Evolutionary conservation across 352 stramenopile genomes (phyloP).

Genomic region (Halophytophthora polymorphica): DNA sequence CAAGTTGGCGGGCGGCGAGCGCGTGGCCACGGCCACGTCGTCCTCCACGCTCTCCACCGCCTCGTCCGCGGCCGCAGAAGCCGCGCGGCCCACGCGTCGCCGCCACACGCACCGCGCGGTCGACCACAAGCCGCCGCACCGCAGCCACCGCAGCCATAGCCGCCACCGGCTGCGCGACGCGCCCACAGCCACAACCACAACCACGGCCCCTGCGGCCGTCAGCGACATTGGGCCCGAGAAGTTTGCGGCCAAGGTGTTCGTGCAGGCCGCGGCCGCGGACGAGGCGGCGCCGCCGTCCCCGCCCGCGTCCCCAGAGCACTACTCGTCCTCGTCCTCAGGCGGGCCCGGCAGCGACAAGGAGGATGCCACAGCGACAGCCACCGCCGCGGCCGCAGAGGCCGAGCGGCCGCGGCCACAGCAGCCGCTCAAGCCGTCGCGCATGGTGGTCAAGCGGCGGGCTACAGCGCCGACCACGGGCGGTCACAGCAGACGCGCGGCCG

Average conservation of each 20-base stretch:
- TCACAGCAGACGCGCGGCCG: constrained; percentile 8
- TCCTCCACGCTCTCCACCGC: constrained; percentile 34
- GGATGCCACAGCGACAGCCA: constrained; percentile 18
- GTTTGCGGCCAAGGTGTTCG: constrained; percentile 38
- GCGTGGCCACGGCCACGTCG: constrained; percentile 21
- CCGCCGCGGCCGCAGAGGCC: constrained; percentile 4
- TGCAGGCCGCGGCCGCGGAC: constrained; percentile 7
- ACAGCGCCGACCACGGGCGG: constrained; percentile 21
- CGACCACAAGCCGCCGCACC: constrained; percentile 10
- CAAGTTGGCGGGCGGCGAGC: constrained; percentile 28
- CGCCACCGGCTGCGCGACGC: constrained; percentile 9
- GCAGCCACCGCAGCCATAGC: constrained; percentile 11
- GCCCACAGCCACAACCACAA: not conserved
- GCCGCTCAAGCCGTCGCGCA: constrained; percentile 41
- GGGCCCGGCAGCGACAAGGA: constrained; percentile 47
- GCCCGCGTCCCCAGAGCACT: constrained; percentile 21
- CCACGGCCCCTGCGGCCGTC: not conserved
- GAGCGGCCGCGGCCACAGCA: constrained; percentile 21
- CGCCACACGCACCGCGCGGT: constrained; percentile 17
- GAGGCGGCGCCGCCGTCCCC: constrained; percentile 7
- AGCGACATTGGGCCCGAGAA: constrained; percentile 40
- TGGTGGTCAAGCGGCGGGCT: constrained; percentile 47
- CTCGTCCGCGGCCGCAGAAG: constrained; percentile 21
- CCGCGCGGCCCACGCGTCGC: constrained; percentile 7
- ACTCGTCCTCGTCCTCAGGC: constrained; percentile 44